Evolutionary conservation across 192 early-diverging fungal species (phyloP), one percentile per base, ranked within the genome.

Genomic region (Coemansia sp.): DNA sequence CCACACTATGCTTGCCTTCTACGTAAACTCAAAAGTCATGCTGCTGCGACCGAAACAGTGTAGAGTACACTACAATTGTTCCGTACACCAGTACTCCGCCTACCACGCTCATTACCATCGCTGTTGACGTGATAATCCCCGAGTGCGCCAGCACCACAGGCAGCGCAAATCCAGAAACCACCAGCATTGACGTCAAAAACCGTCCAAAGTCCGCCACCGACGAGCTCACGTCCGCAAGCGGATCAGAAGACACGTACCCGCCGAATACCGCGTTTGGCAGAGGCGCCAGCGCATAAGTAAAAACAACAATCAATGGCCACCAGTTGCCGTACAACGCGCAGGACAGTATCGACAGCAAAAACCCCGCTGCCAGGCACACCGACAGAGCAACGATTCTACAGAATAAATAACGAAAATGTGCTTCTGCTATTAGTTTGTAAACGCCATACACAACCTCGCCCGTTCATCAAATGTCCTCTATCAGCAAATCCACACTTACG

Each of bases 281-380:
- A 11, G 94, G 94, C 17, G 96, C 94, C 60, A 98, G 52, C 18
- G 93, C 82, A 69, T 93, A 98, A 15, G 89, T 95, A 22, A 94
- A 87, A 9, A 94, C 93, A 69, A 96, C 94, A 39, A 94, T 83
- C 39, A 98, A 78, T 15, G 94, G 92, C 83, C 91, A 91, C 96
- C 96, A 98, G 70, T 93, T 96, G 66, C 91, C 85, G 81, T 90
- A 93, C 57, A 96, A 78, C 27, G 96, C 96, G 64, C 93, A 95
- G 13, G 94, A 96, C 52, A 98, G 85, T 66, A 96, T 95, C 55
- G 92, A 92, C 23, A 94, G 83, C 62, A 98, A 81, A 61, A 95
- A 93, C 24, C 96, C 96, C 53, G 83, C 73, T 13, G 93, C 94
- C 44, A 98, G 81, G 55, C 92, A 91, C 74, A 96, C 93, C 21